Conservation (phyloP, 1,139 yeast genomes). For the Candida dubliniensis region DNA sequence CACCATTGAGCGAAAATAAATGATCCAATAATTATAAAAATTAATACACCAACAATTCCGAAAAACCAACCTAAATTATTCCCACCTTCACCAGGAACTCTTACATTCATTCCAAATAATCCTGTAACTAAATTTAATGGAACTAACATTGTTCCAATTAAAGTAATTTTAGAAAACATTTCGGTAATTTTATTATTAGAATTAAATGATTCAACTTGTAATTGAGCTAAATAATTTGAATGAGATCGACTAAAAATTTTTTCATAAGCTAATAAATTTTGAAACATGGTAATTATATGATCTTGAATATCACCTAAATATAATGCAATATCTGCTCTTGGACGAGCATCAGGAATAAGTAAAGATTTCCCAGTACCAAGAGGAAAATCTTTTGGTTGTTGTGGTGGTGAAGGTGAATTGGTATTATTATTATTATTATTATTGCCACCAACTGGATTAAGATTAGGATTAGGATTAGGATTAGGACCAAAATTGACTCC, state of each 20-base stretch:
- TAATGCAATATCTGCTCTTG: constrained; percentile 79
- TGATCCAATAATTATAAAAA: constrained; percentile 28
- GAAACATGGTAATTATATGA: constrained; percentile 95
- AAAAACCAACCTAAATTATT: constrained; percentile 32
- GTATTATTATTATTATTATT: not conserved
- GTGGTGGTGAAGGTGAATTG: constrained; percentile 1
- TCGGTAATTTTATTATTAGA: constrained; percentile 82
- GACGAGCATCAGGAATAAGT: constrained; percentile 45
- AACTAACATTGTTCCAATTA: constrained; percentile 85
- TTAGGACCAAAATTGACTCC: constrained; percentile 4
- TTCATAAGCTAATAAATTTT: constrained; percentile 83
- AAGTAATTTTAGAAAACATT: constrained; percentile 84
- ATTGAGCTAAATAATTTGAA: constrained; percentile 87
- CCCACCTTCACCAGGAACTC: constrained; percentile 69
- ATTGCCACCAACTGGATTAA: constrained; percentile 1
- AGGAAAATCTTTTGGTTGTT: constrained; percentile 9
- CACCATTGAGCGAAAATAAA: constrained; percentile 38
- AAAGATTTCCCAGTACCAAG: constrained; percentile 12
- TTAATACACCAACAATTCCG: constrained; percentile 41
- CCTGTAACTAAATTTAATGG: constrained; percentile 92
- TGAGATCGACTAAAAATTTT: constrained; percentile 91
- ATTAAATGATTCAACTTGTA: constrained; percentile 88
- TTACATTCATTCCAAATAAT: constrained; percentile 93
- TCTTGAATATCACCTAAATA: constrained; percentile 97
- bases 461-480: not conserved